These are phyloP conservation scores for Sonneratia alba DNA, from an alignment of 345 rosid species.

Conservation along the genomic window DNA sequence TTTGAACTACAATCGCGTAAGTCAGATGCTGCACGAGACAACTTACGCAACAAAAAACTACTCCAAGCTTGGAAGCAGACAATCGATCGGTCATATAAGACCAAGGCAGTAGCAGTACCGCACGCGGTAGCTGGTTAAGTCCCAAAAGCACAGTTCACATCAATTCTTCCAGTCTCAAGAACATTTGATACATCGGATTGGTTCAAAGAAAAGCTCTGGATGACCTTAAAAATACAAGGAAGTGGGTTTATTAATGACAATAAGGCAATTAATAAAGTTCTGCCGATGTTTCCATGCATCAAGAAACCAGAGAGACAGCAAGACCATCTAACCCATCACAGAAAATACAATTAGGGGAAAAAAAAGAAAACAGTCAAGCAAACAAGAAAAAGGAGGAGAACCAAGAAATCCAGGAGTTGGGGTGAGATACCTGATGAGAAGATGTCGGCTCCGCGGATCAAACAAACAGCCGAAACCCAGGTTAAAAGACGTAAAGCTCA, in stretches of 20 bases:
- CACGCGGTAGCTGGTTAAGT: not conserved
- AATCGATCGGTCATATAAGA: not conserved
- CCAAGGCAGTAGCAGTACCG: not conserved
- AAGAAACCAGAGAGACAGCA: not conserved
- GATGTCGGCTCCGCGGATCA: not conserved
- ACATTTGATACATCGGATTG: not conserved
- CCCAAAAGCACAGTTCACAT: not conserved
- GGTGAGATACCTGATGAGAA: not conserved
- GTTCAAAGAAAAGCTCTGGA: not conserved
- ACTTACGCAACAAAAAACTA: not conserved
- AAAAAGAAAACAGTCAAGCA: not conserved
- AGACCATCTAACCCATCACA: not conserved
- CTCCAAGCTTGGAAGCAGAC: not conserved
- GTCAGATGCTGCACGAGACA: not conserved
- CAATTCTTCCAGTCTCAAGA: not conserved
- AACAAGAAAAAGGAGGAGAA: not conserved
- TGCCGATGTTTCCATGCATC: not conserved
- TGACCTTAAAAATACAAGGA: not conserved
- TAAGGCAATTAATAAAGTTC: not conserved
- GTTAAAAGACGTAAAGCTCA: not conserved
- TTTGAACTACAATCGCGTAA: not conserved
- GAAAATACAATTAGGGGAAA: not conserved
- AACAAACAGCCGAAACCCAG: constrained; percentile 7
- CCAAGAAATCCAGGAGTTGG: not conserved
- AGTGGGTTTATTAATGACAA: not conserved